These are phyloP conservation scores for Debaryomyces sp. DNA, from an alignment of 1,139 yeast species.

Conservation along the genomic window DNA sequence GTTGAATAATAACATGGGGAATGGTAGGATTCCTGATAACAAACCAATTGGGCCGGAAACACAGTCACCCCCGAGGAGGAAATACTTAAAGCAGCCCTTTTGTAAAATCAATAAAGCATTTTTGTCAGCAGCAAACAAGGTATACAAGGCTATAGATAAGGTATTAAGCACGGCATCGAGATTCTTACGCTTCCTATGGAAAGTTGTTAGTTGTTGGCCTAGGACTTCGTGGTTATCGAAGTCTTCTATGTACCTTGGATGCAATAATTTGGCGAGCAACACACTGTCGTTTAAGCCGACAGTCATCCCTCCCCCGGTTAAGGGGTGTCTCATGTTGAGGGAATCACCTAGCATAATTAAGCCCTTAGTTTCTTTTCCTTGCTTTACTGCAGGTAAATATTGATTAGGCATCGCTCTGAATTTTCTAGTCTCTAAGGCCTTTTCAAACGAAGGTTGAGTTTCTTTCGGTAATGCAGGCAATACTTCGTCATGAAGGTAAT, in stretches of 20 bases:
- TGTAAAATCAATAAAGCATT: conserved; percentile 69
- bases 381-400: conserved; percentile 73
- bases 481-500: conserved; percentile 62
- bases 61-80: conserved; percentile 81
- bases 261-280: conserved; percentile 60
- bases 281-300: conserved; percentile 92
- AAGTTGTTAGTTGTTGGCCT: conserved; percentile 55
- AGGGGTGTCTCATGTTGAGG: conserved; percentile 95
- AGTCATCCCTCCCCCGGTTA: conserved; percentile 99
- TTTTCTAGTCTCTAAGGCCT: conserved; percentile 44
- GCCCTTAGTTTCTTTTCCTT: conserved; percentile 68
- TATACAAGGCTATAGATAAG: conserved; percentile 84
- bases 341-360: conserved; percentile 89
- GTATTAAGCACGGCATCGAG: conserved; percentile 87
- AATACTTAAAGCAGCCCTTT: conserved; percentile 86
- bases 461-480: conserved; percentile 68
- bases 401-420: conserved; percentile 94
- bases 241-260: conserved; percentile 58
- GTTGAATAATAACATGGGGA: conserved; percentile 71
- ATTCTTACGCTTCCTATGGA: conserved; percentile 77
- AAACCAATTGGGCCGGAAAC: conserved; percentile 80
- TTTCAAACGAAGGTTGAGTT: conserved; percentile 65
- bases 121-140: conserved; percentile 86
- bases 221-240: conserved; percentile 61
- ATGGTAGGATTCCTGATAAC: conserved; percentile 79